Evolutionary conservation across 768 basidiomycete genomes (phyloP).

Genomic region (Candolleomyces aberdarensis): DNA sequence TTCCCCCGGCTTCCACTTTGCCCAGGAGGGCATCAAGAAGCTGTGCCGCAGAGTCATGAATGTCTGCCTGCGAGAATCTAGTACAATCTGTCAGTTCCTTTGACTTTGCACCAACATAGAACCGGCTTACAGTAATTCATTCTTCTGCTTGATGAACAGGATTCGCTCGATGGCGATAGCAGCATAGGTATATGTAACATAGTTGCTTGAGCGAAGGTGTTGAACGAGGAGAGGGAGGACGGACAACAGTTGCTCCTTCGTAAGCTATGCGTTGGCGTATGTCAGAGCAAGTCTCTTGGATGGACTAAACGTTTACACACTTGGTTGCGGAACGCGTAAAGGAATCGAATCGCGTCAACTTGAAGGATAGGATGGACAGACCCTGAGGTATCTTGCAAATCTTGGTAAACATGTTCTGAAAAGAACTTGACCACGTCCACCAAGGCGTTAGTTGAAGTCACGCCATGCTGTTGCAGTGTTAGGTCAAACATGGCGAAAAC

Average conservation of each 20-base stretch:
- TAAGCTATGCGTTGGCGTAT: slow-evolving; percentile 50
- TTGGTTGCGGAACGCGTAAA: slow-evolving; percentile 95
- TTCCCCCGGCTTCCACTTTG: slow-evolving; percentile 75
- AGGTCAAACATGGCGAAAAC: slow-evolving; percentile 2
- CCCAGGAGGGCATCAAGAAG: slow-evolving; percentile 69
- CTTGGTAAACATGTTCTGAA: slow-evolving; percentile 84
- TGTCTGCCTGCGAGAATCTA: slow-evolving; percentile 87
- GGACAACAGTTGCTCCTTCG: slow-evolving; percentile 88
- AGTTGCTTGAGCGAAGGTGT: slow-evolving; percentile 80
- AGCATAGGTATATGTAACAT: slow-evolving; percentile 94
- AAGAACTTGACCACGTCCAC: slow-evolving; percentile 97
- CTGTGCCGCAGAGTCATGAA: slow-evolving; percentile 76
- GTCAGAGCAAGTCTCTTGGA: background rate
- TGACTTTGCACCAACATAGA: slow-evolving; percentile 7
- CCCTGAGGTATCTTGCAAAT: slow-evolving; percentile 68
- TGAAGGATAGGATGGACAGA: slow-evolving; percentile 86
- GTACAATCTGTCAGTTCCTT: slow-evolving; percentile 3
- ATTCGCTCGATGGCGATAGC: slow-evolving; percentile 98
- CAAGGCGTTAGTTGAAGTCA: slow-evolving; percentile 87
- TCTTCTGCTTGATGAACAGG: slow-evolving; percentile 82
- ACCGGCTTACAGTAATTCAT: slow-evolving; percentile 61
- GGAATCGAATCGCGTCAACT: slow-evolving; percentile 93
- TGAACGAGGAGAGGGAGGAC: slow-evolving; percentile 84
- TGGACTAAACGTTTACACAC: slow-evolving; percentile 34
- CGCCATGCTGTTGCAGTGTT: slow-evolving; percentile 63